Evolutionary conservation across 768 basidiomycete genomes (phyloP).

Genomic region (Termitomyces sp.): DNA sequence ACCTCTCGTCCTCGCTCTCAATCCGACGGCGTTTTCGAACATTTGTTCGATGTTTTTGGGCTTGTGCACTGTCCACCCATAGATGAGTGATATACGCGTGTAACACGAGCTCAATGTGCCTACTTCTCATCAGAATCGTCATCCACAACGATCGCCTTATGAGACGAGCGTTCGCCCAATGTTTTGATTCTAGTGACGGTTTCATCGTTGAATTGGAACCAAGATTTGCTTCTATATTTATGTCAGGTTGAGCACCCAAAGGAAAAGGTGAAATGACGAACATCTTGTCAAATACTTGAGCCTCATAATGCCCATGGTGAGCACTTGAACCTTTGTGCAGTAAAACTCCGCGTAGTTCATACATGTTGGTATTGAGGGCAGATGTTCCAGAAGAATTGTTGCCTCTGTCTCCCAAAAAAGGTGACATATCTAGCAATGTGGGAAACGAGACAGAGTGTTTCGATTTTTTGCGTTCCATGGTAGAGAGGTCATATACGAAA

Average conservation of each 20-base stretch:
- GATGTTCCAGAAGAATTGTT: conserved; percentile 10
- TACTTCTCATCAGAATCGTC: conserved; percentile 22
- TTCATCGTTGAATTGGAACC: conserved; percentile 96
- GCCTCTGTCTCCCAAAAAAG: conserved; percentile 43
- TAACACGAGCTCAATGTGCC: neutral
- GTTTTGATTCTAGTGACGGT: conserved; percentile 60
- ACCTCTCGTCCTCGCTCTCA: conserved; percentile 53
- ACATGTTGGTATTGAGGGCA: conserved; percentile 35
- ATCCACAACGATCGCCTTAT: conserved; percentile 25
- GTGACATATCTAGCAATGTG: conserved; percentile 64
- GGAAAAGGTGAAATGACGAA: conserved; percentile 31
- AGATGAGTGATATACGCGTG: conserved; percentile 4
- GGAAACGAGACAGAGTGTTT: conserved; percentile 84
- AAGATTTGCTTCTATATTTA: conserved; percentile 52
- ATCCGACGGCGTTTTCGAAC: conserved; percentile 51
- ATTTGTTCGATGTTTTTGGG: conserved; percentile 32
- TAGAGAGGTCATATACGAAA: conserved; percentile 82
- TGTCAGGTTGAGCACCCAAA: conserved; percentile 5
- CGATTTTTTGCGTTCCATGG: conserved; percentile 83
- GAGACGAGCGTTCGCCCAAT: conserved; percentile 40
- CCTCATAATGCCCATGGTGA: conserved; percentile 88
- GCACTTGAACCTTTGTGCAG: conserved; percentile 92
- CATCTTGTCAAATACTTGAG: conserved; percentile 74
- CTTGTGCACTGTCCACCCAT: conserved; percentile 21
- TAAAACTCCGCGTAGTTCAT: conserved; percentile 82